Evolutionary conservation across 176 grass and related monocot genomes (phyloP).

Genomic region (Juncus inflexus): DNA sequence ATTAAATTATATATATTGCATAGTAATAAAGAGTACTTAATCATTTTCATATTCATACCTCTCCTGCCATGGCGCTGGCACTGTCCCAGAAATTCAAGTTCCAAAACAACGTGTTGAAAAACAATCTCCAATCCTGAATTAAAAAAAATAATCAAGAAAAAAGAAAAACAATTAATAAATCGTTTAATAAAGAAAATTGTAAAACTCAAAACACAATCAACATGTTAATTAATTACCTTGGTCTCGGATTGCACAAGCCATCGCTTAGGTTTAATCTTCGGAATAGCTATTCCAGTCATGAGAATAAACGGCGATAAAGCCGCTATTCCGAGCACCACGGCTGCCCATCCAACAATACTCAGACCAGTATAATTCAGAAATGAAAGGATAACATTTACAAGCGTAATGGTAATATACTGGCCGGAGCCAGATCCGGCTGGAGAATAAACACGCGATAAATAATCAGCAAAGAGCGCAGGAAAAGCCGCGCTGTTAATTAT

Average conservation of each 20-base stretch:
- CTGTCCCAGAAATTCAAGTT: constrained; percentile 92
- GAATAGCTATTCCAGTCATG: constrained; percentile 53
- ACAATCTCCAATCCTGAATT: constrained; percentile 50
- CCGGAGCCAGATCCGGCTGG: constrained; percentile 24
- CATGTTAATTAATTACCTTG: background rate
- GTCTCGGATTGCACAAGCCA: constrained; percentile 35
- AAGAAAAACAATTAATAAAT: no score
- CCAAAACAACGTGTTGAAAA: constrained; percentile 90
- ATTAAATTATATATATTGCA: no score
- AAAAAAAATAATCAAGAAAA: no score
- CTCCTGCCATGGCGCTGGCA: constrained; percentile 75
- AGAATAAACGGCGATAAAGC: constrained; percentile 62
- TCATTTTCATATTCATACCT: no score
- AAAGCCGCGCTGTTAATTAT: constrained; percentile 78
- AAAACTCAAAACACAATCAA: no score
- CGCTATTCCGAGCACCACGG: constrained; percentile 45
- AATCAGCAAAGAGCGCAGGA: constrained; percentile 62
- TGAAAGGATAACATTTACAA: constrained; percentile 48
- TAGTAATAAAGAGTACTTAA: no score
- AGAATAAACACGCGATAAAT: constrained; percentile 51
- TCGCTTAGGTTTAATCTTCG: constrained; percentile 39
- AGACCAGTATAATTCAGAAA: constrained; percentile 62
- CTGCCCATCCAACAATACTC: constrained; percentile 61
- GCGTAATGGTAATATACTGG: constrained; percentile 34
- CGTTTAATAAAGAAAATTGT: no score